These are phyloP conservation scores for Pichia sp. DNA, from an alignment of 1,139 yeast species.

Conservation along the genomic window DNA sequence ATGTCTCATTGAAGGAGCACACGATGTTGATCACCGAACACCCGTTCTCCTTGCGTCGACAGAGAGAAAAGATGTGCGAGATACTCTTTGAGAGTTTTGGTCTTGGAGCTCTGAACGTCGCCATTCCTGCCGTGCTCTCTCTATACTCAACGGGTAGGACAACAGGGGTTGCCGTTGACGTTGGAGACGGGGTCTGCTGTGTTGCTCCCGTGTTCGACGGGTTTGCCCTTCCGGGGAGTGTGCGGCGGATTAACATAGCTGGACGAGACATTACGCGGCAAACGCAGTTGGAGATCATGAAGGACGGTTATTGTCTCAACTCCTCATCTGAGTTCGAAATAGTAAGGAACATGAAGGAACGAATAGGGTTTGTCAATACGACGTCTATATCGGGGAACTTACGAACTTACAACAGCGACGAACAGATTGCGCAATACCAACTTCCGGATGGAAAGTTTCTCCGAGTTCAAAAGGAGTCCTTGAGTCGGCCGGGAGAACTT, in stretches of 20 bases:
- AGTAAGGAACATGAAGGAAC: constrained; percentile 74
- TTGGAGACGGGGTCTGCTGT: constrained; percentile 90
- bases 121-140: constrained; percentile 80
- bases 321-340: constrained; percentile 81
- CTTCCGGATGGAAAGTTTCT: constrained; percentile 81
- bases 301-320: constrained; percentile 53
- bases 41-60: constrained; percentile 70
- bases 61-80: constrained; percentile 73
- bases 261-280: constrained; percentile 84
- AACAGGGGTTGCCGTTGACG: constrained; percentile 83
- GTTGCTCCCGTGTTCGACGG: constrained; percentile 91
- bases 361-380: constrained; percentile 52
- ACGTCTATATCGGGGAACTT: background rate
- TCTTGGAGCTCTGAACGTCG: constrained; percentile 81
- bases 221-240: constrained; percentile 68
- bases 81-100: constrained; percentile 77
- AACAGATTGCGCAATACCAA: constrained; percentile 37
- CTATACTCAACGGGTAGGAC: constrained; percentile 87
- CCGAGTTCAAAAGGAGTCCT: constrained; percentile 33
- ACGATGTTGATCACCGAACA: constrained; percentile 88
- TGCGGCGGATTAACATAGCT: constrained; percentile 74
- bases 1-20: constrained; percentile 54
- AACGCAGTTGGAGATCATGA: constrained; percentile 62
- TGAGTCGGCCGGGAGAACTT: constrained; percentile 64
- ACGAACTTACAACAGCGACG: background rate